Conservation (phyloP, 225 moss, liverwort and hornwort genomes). For the Pleurozium schreberi region DNA sequence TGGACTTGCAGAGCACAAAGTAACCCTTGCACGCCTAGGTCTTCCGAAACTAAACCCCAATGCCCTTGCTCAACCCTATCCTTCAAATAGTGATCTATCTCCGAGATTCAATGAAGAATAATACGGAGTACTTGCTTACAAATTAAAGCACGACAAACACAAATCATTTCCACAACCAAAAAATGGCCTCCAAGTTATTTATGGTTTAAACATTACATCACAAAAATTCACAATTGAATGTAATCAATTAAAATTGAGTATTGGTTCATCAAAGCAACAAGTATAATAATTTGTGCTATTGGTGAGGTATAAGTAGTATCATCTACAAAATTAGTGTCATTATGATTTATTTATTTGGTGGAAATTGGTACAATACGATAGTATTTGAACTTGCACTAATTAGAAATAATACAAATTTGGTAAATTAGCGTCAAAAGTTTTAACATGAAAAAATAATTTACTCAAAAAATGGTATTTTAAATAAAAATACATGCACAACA, state of each 20-base stretch:
- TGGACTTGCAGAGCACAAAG: not conserved
- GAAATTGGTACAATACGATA: not conserved
- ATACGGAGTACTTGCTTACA: not conserved
- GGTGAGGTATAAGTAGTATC: rapidly evolving
- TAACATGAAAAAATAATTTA: not conserved
- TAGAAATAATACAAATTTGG: not conserved
- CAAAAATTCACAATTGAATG: not conserved
- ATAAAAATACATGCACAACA: too few species aligned
- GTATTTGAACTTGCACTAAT: not conserved
- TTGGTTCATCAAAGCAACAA: not conserved
- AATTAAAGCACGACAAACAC: not conserved
- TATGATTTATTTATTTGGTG: not conserved
- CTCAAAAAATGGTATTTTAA: not conserved
- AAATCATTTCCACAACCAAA: too few species aligned
- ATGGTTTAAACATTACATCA: too few species aligned
- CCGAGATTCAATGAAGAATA: not conserved
- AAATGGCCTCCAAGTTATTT: too few species aligned
- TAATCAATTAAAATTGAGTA: not conserved
- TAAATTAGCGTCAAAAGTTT: not conserved
- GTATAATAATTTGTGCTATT: not conserved
- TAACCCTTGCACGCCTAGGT: not conserved
- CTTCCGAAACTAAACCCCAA: not conserved
- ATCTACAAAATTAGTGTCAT: not conserved
- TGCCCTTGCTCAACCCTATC: not conserved
- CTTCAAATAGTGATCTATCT: not conserved